Evolutionary conservation across 192 early-diverging fungal genomes (phyloP), one percentile per base, ranked within the genome.

Genomic region (Coemansia reversa): DNA sequence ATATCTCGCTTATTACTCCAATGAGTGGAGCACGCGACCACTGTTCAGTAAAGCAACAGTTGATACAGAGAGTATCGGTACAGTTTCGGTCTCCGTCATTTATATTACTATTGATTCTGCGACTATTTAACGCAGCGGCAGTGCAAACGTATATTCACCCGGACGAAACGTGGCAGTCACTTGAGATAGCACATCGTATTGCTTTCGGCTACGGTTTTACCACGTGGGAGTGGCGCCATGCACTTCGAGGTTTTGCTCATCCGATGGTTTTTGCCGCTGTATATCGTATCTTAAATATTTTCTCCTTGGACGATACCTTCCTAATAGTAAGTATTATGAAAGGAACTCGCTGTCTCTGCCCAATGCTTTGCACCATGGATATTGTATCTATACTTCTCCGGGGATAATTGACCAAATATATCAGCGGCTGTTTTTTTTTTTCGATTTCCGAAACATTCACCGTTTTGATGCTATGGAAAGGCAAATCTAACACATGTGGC

Each of bases 131-230:
- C 63, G 73, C 70, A n/a, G 29, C 23, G 23, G 14, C 63, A 30
- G 69, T 72, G 29, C 69, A 74, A n/a, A 97, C 95, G 19, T 97
- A 85, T 60, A 92, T 91, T 62, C 89, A 91, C 61, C 94, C 96
- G 1, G 96, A 98, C 81, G 95, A 98, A 76, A 96, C 92, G 82
- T 98, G 95, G 95, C 96, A 98, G 75, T 86, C 89, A 29, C 87
- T 91, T 47, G 96, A 98, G 77, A 90, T 98, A 16, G 95, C 89
- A 1, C 93, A 97, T 76, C 70, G 79, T 29, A 65, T 84, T n/a
- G 86, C 90, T 2, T 97, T 96, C 86, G 92, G 92, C 67, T 88
- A 90, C 68, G 95, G 95, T 3, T 92, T 91, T 59, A 62, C 92
- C 72, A 96, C 95, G 5, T 97, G 95, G 94, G 94, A 96, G 72